Evolutionary conservation across 768 basidiomycete genomes (phyloP).

Genomic region (Rhodosporidiobolus odoratus): DNA sequence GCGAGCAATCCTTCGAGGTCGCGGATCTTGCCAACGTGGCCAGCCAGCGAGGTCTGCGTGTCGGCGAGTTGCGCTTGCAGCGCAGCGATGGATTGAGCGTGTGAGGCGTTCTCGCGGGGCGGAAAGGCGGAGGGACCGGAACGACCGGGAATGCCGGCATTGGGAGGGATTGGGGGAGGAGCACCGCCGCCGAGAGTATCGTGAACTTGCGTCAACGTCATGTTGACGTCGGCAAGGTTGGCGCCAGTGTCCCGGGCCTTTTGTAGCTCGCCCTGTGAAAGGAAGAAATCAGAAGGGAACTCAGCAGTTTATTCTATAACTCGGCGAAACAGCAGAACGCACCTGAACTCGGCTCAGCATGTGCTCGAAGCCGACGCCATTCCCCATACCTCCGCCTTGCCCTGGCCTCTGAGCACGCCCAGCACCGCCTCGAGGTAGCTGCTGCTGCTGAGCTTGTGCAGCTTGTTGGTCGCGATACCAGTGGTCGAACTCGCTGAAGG

Average conservation of each 20-base stretch:
- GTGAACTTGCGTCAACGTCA: slow-evolving; percentile 81
- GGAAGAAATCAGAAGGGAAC: background rate
- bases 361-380: slow-evolving; percentile 81
- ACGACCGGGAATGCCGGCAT: slow-evolving; percentile 38
- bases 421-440: slow-evolving; percentile 42
- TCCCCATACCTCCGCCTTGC: slow-evolving; percentile 17
- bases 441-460: slow-evolving; percentile 17
- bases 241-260: slow-evolving; percentile 89
- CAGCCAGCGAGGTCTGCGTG: slow-evolving; percentile 69
- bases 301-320: background rate
- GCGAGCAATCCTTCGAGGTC: slow-evolving; percentile 66
- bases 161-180: slow-evolving; percentile 40
- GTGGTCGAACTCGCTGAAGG: slow-evolving; percentile 35
- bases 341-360: slow-evolving; percentile 76
- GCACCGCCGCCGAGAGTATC: slow-evolving; percentile 79
- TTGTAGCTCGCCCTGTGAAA: slow-evolving; percentile 66
- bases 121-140: slow-evolving; percentile 42
- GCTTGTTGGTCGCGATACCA: slow-evolving; percentile 39
- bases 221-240: slow-evolving; percentile 70
- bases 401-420: slow-evolving; percentile 44
- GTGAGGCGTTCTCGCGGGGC: slow-evolving; percentile 35
- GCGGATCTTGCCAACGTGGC: slow-evolving; percentile 74
- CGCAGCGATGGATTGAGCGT: slow-evolving; percentile 53
- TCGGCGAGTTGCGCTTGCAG: slow-evolving; percentile 78
- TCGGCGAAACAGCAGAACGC: slow-evolving; percentile 6